Conservation (phyloP, 306 rosid genomes). For the Psophocarpus tetragonolobus region DNA sequence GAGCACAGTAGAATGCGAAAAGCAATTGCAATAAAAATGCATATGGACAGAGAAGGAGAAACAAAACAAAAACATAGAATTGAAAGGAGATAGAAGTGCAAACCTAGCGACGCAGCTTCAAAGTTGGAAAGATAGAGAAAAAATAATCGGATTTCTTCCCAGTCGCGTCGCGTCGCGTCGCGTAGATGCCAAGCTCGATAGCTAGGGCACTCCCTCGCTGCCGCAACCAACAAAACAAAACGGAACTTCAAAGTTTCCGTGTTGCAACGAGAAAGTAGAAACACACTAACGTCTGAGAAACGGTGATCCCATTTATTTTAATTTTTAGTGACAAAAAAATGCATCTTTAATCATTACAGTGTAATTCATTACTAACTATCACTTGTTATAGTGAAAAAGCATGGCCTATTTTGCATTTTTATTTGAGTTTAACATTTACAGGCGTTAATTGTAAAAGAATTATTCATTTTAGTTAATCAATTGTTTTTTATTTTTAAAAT, state of each 20-base stretch:
- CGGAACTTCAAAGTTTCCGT: neutral
- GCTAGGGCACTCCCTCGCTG: constrained; percentile 1
- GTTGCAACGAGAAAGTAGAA: too few species aligned
- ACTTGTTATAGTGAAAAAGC: too few species aligned
- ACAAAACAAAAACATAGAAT: neutral
- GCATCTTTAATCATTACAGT: too few species aligned
- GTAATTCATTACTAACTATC: too few species aligned
- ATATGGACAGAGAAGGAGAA: neutral
- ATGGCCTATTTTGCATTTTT: too few species aligned
- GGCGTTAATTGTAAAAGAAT: too few species aligned
- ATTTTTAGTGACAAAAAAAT: too few species aligned
- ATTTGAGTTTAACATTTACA: too few species aligned
- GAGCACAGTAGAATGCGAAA: neutral
- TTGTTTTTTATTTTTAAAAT: too few species aligned
- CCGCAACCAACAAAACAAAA: neutral
- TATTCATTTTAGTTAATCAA: too few species aligned
- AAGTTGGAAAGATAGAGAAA: neutral
- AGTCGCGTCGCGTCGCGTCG: neutral
- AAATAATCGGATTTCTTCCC: neutral
- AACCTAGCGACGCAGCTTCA: neutral
- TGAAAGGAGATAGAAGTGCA: neutral
- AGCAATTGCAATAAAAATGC: neutral
- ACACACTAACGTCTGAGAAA: too few species aligned
- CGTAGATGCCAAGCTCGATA: neutral
- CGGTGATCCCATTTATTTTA: too few species aligned